Percentiles rank a stretch among this genome's conserved stretches.
Evolutionary conservation across 2,329 filamentous ascomycete genomes (phyloP).

Genomic region (Penicillium italicum): DNA sequence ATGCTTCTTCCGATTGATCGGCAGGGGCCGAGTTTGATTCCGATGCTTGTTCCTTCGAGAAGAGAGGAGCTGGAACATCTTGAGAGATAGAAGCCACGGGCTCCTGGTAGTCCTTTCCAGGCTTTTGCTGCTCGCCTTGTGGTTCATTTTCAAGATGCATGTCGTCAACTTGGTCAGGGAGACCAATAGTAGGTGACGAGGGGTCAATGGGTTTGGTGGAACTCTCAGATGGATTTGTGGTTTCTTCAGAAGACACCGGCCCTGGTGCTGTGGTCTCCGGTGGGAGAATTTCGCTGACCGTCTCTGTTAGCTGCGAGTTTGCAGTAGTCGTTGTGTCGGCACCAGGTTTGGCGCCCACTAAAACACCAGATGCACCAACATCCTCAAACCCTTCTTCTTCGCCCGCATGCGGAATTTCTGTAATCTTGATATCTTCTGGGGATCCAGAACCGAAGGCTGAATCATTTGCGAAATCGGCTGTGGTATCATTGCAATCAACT

Average conservation of each 20-base stretch:
- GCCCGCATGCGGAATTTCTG: constrained; percentile 75
- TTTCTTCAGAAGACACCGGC: not conserved
- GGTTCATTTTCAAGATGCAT: constrained; percentile 53
- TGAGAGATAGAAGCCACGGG: constrained; percentile 57
- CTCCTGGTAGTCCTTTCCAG: constrained; percentile 9
- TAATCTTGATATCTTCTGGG: constrained; percentile 63
- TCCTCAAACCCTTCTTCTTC: constrained; percentile 95
- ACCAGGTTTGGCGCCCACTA: constrained; percentile 65
- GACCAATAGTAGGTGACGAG: constrained; percentile 51
- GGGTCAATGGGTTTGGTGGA: constrained; percentile 30
- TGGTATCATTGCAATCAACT: constrained; percentile 55
- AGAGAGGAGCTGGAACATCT: constrained; percentile 66
- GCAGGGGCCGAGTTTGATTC: constrained; percentile 18
- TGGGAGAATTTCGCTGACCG: not conserved
- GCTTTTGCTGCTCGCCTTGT: constrained; percentile 6
- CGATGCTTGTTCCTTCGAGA: constrained; percentile 42
- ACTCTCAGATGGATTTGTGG: constrained; percentile 19
- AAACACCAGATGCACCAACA: constrained; percentile 66
- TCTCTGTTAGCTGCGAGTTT: not conserved
- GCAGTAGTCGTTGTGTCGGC: constrained; percentile 49
- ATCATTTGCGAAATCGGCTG: constrained; percentile 42
- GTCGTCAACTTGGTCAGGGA: constrained; percentile 53
- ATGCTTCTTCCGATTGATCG: constrained; percentile 17
- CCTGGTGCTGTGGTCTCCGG: not conserved
- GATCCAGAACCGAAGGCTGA: constrained; percentile 47